Evolutionary conservation across 495 filamentous ascomycete genomes (phyloP).

Genomic region (Penicillium maclennaniae): DNA sequence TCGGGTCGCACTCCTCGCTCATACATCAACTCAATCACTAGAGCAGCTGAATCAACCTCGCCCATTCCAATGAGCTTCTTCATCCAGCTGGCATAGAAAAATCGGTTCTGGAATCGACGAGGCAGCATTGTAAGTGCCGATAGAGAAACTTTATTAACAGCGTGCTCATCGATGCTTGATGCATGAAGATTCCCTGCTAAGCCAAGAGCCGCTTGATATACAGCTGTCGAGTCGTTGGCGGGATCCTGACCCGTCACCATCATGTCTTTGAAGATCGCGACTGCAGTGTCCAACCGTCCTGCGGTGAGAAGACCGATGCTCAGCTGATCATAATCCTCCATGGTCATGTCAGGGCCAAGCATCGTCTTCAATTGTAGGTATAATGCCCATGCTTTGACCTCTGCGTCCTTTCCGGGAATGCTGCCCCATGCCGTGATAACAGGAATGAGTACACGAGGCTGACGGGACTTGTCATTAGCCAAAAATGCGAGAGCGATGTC

Average conservation of each 20-base stretch:
- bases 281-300: conserved; percentile 56
- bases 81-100: conserved; percentile 78
- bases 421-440: conserved; percentile 49
- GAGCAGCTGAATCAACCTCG: conserved; percentile 62
- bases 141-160: conserved; percentile 50
- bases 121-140: conserved; percentile 54
- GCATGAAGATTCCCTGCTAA: conserved; percentile 46
- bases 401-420: conserved; percentile 34
- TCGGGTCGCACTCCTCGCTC: conserved; percentile 60
- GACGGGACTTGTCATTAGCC: conserved; percentile 42
- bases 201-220: conserved; percentile 45
- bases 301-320: conserved; percentile 59
- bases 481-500: conserved; percentile 58
- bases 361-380: conserved; percentile 60
- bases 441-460: conserved; percentile 62
- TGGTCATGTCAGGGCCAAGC: conserved; percentile 58
- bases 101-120: conserved; percentile 63
- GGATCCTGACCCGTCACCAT: conserved; percentile 61
- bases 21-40: conserved; percentile 66
- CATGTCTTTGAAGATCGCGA: conserved; percentile 79
- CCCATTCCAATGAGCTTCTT: conserved; percentile 73
- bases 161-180: conserved; percentile 40
- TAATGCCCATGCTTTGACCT: conserved; percentile 59
- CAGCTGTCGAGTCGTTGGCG: conserved; percentile 44
- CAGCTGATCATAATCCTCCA: conserved; percentile 71